Conservation (phyloP, 495 filamentous ascomycete species). For the Aspergillus baeticus region DNA sequence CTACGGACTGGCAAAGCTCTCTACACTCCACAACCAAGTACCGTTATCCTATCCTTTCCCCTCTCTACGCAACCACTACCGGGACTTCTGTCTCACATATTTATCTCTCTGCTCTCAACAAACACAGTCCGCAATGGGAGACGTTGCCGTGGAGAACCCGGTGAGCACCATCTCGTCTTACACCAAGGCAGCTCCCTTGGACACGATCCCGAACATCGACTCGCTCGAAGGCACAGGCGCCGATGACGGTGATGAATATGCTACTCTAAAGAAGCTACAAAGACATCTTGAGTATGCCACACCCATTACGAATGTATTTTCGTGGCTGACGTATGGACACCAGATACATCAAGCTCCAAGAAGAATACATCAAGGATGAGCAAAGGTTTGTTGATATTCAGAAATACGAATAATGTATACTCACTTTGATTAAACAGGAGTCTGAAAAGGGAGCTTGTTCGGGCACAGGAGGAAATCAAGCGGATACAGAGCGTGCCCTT, state of each 20-base stretch:
- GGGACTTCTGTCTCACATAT: no score
- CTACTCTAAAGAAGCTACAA: slow-evolving; percentile 90
- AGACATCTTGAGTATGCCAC: slow-evolving; percentile 91
- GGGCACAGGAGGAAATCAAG: slow-evolving; percentile 99
- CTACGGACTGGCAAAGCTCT: slow-evolving; percentile 18
- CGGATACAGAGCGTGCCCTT: slow-evolving; percentile 96
- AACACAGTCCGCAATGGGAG: slow-evolving; percentile 60
- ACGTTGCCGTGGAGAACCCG: slow-evolving; percentile 79
- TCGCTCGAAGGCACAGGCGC: slow-evolving; percentile 75
- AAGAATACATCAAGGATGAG: slow-evolving; percentile 99
- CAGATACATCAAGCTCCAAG: slow-evolving; percentile 94
- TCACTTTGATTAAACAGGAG: slow-evolving; percentile 55
- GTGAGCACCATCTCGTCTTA: slow-evolving; percentile 68
- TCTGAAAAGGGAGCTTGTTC: slow-evolving; percentile 93
- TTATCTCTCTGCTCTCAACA: neutral
- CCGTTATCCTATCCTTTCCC: neutral
- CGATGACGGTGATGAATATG: slow-evolving; percentile 90
- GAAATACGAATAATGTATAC: neutral
- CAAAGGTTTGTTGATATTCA: slow-evolving; percentile 62
- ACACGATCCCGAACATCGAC: slow-evolving; percentile 84
- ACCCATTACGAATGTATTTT: neutral
- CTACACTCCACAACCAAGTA: slow-evolving; percentile 3
- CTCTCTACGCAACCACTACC: no score
- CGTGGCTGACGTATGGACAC: slow-evolving; percentile 30
- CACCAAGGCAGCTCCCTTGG: slow-evolving; percentile 74